Evolutionary conservation across 1,139 yeast species (phyloP).

Genomic region (Kurtzmaniella quercitrusa): DNA sequence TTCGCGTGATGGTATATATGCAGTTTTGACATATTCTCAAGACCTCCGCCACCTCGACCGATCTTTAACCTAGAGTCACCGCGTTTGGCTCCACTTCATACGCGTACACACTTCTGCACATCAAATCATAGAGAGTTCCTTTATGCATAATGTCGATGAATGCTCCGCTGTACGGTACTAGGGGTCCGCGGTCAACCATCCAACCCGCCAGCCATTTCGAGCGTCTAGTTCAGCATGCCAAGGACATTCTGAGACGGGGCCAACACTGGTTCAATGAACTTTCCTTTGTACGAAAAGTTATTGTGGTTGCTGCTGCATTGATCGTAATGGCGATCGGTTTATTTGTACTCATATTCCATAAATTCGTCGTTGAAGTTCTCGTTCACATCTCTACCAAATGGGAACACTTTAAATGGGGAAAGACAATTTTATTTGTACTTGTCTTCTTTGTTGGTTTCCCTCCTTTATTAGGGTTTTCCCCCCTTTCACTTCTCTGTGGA

Average conservation of each 20-base stretch:
- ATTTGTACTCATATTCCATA: conserved; percentile 45
- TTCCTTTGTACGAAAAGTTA: conserved; percentile 13
- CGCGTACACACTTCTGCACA: no score
- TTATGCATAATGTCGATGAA: background rate
- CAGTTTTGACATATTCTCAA: background rate
- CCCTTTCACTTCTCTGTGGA: conserved; percentile 67
- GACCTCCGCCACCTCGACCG: no score
- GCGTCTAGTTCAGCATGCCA: background rate
- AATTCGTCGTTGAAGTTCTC: conserved; percentile 37
- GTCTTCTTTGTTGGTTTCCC: conserved; percentile 63
- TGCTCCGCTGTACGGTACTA: background rate
- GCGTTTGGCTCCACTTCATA: no score
- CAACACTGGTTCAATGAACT: conserved; percentile 20
- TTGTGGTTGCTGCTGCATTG: conserved; percentile 11
- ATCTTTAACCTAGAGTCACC: no score
- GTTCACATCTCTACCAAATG: conserved; percentile 45
- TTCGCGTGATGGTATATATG: background rate
- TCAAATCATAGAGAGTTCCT: no score
- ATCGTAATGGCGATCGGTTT: conserved; percentile 21
- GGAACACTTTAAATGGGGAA: conserved; percentile 46
- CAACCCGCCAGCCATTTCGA: background rate
- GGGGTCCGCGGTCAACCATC: background rate
- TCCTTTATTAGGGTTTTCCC: conserved; percentile 80
- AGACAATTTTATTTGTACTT: conserved; percentile 46
- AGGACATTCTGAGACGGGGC: background rate